A percentile compares a stretch with the other conserved stretches of the same genome.
phyloP scores from a whole-genome alignment of 257 asterid species.

The Cruciata laevipes region DNA sequence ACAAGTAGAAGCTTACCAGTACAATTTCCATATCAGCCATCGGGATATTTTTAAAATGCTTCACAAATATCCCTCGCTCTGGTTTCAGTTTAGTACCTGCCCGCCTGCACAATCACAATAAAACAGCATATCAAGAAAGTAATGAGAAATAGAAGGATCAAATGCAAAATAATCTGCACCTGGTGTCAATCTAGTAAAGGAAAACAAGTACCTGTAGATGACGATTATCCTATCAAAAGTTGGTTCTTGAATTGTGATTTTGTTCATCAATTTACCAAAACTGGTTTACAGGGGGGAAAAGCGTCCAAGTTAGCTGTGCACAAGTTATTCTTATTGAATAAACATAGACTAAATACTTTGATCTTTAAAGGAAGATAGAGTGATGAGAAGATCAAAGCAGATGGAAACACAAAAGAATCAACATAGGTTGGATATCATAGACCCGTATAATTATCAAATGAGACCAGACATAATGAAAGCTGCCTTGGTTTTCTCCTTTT shows the following conservation, averaged over 20 bases:
- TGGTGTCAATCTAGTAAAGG: background rate
- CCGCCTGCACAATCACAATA: conserved; percentile 50
- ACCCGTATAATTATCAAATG: background rate
- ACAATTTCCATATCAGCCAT: conserved; percentile 99
- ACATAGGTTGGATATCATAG: background rate
- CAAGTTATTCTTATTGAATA: background rate
- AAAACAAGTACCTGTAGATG: conserved; percentile 69
- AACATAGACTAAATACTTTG: background rate
- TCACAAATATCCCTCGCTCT: conserved; percentile 86
- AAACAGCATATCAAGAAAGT: background rate
- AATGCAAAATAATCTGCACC: background rate
- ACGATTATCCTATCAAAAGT: conserved; percentile 96
- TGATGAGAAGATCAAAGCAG: background rate
- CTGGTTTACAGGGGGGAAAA: conserved; percentile 38
- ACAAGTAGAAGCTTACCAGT: conserved; percentile 47
- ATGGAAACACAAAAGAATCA: background rate
- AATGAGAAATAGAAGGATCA: background rate
- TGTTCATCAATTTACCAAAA: conserved; percentile 55
- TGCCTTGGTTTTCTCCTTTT: background rate
- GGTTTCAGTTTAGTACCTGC: conserved; percentile 48
- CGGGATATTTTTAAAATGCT: conserved; percentile 92
- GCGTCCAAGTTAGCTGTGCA: conserved; percentile 1
- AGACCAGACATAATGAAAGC: background rate
- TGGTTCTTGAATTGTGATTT: conserved; percentile 88
- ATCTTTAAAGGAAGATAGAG: background rate